These are phyloP conservation scores for grape (Vitis vinifera) DNA, from an alignment of 164 flowering plant species.

Conservation along the genomic window ASM3070453v1 NC_081822.1:841001-841500, in stretches of 20 bases:
- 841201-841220: conserved; percentile 2
- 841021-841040: not conserved
- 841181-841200: conserved; percentile 9
- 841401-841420: too few species aligned
- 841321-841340: conserved; percentile 64
- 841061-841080: conserved; percentile 20
- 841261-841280: conserved; percentile 61
- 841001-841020: not conserved
- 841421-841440: not conserved
- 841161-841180: conserved; percentile 25
- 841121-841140: too few species aligned
- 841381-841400: not conserved
- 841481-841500: not conserved
- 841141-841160: conserved; percentile 3
- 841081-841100: conserved; percentile 20
- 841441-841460: too few species aligned
- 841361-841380: not conserved
- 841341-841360: conserved; percentile 53
- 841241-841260: conserved; percentile 75
- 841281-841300: conserved; percentile 61
- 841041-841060: conserved; percentile 25
- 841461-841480: not conserved
- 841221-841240: conserved; percentile 40
- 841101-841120: not conserved
- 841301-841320: conserved; percentile 94